Evolutionary conservation across 768 basidiomycete genomes (phyloP).

Genomic region (Lactarius pseudohatsudake): DNA sequence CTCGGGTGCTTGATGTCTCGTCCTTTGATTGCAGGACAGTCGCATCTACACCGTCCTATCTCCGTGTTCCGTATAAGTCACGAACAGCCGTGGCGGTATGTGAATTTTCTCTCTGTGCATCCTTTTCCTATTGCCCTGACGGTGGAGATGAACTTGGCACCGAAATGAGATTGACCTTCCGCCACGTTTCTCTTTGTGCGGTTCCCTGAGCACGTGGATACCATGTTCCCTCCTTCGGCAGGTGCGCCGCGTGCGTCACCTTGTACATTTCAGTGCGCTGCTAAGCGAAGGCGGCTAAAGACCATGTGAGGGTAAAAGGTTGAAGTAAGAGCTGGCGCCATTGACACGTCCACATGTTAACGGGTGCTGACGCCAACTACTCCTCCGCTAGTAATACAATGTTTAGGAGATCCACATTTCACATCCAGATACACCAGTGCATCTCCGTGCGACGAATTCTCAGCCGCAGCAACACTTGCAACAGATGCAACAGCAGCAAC

Average conservation of each 20-base stretch:
- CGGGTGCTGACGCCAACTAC: too few species aligned
- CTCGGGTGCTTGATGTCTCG: too few species aligned
- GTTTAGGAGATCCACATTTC: too few species aligned
- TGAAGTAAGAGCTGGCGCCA: too few species aligned
- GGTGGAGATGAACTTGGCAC: slow-evolving; percentile 51
- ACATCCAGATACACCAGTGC: neutral
- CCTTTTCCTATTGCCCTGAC: slow-evolving; percentile 4
- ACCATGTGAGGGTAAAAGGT: slow-evolving; percentile 37
- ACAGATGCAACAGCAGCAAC: slow-evolving; percentile 18
- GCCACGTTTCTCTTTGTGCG: slow-evolving; percentile 52
- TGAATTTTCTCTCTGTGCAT: slow-evolving; percentile 22
- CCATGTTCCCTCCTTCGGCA: slow-evolving; percentile 56
- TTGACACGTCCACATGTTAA: too few species aligned
- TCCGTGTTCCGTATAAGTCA: slow-evolving; percentile 78
- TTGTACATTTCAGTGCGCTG: slow-evolving; percentile 82
- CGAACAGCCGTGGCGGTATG: slow-evolving; percentile 83
- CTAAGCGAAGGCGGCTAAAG: slow-evolving; percentile 49
- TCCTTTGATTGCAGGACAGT: too few species aligned
- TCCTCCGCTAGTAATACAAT: too few species aligned
- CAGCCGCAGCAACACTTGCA: slow-evolving; percentile 5
- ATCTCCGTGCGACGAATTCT: neutral
- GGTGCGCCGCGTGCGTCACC: slow-evolving; percentile 51
- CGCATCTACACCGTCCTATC: too few species aligned
- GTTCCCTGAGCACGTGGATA: slow-evolving; percentile 66
- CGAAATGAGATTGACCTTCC: slow-evolving; percentile 77